Conservation (phyloP, 2,329 filamentous ascomycete species). For the Annulohypoxylon truncatum region DNA sequence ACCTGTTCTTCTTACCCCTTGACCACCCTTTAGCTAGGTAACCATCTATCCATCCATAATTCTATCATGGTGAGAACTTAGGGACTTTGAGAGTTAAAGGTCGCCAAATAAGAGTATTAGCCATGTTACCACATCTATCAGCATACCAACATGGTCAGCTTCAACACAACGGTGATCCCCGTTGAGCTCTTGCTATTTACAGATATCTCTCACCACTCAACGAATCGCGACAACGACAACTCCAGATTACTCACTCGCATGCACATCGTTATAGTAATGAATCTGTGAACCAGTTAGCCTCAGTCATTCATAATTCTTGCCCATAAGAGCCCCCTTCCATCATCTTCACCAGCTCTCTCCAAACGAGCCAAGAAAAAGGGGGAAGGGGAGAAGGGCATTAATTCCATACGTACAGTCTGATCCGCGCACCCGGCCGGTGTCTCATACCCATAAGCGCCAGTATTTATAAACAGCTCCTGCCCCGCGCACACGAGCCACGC, state of each 20-base stretch:
- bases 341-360: neutral
- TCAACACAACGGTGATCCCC: no score
- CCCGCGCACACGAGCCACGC: slow-evolving; percentile 69
- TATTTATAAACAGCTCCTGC: slow-evolving; percentile 66
- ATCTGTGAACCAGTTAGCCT: slow-evolving; percentile 28
- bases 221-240: neutral
- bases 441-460: slow-evolving; percentile 68
- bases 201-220: neutral
- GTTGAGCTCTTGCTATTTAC: neutral
- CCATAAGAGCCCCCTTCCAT: no score
- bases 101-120: no score
- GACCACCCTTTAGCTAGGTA: no score
- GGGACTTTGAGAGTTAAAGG: no score
- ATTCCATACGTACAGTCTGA: slow-evolving; percentile 68
- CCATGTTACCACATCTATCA: no score
- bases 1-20: no score
- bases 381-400: no score
- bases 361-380: neutral
- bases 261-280: slow-evolving; percentile 37
- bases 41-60: no score
- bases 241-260: slow-evolving; percentile 25
- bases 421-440: slow-evolving; percentile 69
- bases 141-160: no score
- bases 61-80: no score
- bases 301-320: no score